These are phyloP conservation scores for Sungouiozyma ichnusensis DNA, from an alignment of 805 yeast species.

Conservation along the genomic window DNA sequence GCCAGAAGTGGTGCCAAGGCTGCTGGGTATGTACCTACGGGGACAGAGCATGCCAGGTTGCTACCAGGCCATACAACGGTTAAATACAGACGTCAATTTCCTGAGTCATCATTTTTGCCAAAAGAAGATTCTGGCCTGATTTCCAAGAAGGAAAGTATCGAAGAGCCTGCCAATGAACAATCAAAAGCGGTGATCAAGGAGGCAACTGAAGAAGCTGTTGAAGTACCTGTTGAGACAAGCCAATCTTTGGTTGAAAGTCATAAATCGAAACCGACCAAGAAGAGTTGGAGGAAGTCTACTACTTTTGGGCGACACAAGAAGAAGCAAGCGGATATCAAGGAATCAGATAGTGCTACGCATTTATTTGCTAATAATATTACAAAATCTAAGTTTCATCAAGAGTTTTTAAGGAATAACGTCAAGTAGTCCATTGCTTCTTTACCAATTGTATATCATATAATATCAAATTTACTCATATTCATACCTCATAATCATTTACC, in stretches of 20 bases:
- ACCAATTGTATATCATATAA: neutral
- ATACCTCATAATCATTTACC: neutral
- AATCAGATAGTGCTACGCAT: constrained; percentile 6
- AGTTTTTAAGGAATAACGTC: constrained; percentile 33
- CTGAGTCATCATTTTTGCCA: too few species aligned
- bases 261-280: constrained; percentile 5
- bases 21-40: constrained; percentile 31
- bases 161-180: constrained; percentile 28
- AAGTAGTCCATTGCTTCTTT: constrained; percentile 14
- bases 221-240: constrained; percentile 11
- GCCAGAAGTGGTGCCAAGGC: constrained; percentile 45
- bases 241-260: constrained; percentile 13
- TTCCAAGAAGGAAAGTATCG: too few species aligned
- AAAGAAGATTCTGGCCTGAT: too few species aligned
- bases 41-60: constrained; percentile 42
- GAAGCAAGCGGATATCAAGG: constrained; percentile 17
- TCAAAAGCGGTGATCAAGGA: too few species aligned
- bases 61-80: constrained; percentile 46
- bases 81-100: constrained; percentile 30
- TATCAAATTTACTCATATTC: neutral
- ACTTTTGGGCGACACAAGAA: constrained; percentile 17
- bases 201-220: constrained; percentile 8
- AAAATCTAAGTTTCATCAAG: constrained; percentile 33
- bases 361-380: constrained; percentile 29
- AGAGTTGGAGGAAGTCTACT: constrained; percentile 16